These are phyloP conservation scores for Penicillium daleae DNA, from an alignment of 495 filamentous ascomycete genomes.

Conservation along the genomic window DNA sequence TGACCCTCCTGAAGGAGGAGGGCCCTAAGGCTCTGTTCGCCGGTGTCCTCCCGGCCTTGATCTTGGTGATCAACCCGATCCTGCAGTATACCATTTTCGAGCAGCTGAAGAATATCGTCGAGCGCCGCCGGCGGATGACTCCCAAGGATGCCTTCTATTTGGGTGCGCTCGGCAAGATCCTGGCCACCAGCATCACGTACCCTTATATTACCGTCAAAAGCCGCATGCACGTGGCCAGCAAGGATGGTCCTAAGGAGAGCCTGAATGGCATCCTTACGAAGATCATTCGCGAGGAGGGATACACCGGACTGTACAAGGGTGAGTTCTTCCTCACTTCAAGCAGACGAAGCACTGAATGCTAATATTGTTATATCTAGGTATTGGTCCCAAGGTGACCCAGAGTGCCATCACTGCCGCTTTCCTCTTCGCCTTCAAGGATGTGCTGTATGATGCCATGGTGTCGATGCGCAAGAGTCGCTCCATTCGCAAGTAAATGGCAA, in stretches of 20 bases:
- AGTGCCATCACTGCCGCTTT: constrained; percentile 96
- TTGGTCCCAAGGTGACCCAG: constrained; percentile 93
- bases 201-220: constrained; percentile 99
- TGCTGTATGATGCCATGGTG: constrained; percentile 66
- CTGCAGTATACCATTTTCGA: constrained; percentile 99
- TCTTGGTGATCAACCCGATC: constrained; percentile 97
- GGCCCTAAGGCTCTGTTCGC: constrained; percentile 84
- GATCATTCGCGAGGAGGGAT: constrained; percentile 87
- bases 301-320: constrained; percentile 90
- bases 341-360: background rate
- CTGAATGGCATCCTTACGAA: constrained; percentile 73
- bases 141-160: constrained; percentile 87
- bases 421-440: constrained; percentile 98
- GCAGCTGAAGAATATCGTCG: constrained; percentile 82
- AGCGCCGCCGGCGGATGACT: constrained; percentile 69
- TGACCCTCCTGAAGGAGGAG: constrained; percentile 76
- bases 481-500: constrained; percentile 35
- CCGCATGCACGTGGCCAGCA: constrained; percentile 86
- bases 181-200: constrained; percentile 93
- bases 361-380: constrained; percentile 55
- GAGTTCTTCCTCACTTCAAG: constrained; percentile 21
- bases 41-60: constrained; percentile 87
- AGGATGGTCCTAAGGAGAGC: constrained; percentile 66
- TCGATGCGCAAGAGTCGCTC: constrained; percentile 55
- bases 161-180: constrained; percentile 89